Percentiles rank a stretch among this genome's conserved stretches.
These are phyloP conservation scores for Podospora tetraspora DNA, from an alignment of 495 filamentous ascomycete genomes.

Conservation along the genomic window DNA sequence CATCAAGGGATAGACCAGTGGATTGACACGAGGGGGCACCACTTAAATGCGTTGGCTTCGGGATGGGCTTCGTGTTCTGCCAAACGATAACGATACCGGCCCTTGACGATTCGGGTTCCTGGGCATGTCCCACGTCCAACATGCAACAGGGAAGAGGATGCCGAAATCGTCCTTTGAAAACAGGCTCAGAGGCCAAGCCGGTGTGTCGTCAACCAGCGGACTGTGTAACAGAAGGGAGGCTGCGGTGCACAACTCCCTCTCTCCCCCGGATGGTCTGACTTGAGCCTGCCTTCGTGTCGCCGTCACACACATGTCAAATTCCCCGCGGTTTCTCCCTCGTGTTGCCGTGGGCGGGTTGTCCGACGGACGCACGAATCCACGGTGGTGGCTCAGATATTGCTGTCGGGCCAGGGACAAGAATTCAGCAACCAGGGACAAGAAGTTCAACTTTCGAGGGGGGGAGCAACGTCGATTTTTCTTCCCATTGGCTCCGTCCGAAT, in stretches of 20 bases:
- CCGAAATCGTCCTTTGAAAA: background rate
- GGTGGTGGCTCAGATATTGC: background rate
- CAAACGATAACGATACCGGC: background rate
- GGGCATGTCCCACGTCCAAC: background rate
- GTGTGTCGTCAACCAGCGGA: background rate
- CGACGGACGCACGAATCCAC: background rate
- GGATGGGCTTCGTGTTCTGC: background rate
- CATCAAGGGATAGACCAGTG: background rate
- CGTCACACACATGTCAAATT: background rate
- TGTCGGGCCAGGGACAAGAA: background rate
- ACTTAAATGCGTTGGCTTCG: background rate
- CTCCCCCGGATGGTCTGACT: background rate
- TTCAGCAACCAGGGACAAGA: background rate
- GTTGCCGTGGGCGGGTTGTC: background rate
- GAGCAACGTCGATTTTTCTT: background rate
- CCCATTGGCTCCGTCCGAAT: background rate
- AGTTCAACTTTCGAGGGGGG: background rate
- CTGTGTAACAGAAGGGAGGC: background rate
- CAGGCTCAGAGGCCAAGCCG: background rate
- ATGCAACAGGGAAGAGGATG: background rate
- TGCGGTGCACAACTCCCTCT: background rate
- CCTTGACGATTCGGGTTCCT: background rate
- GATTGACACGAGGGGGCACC: background rate
- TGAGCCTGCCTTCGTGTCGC: background rate
- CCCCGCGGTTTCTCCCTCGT: background rate